Evolutionary conservation across 768 basidiomycete species (phyloP), one percentile per base, ranked within the genome.

Genomic region (Ramaria sp.): DNA sequence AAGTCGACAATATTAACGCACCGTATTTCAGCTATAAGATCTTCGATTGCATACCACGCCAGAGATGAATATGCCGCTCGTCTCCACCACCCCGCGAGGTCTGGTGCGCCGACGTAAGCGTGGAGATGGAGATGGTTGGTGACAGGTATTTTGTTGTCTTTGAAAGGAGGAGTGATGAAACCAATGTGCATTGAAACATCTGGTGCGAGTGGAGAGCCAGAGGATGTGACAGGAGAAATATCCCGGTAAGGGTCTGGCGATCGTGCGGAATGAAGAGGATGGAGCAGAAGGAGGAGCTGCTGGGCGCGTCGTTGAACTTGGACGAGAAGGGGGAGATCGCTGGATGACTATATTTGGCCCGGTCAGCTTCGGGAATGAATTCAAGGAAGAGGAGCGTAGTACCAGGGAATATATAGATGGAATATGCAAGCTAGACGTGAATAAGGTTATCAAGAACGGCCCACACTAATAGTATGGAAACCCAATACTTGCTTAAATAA

Each of bases 11-110:
- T 46, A 13, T 24, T 58, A 15, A 68, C 76, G 48, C 62, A 88
- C 88, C 88, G 75, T 63, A 89, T 89, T 67, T 89, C 86, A 19
- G 87, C 87, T 63, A 89, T 84, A 48, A 89, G 72, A 69, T 88
- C 86, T 59, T 88, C 84, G 50, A 88, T 77, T 38, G 77, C 70
- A 66, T 88, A 88, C 86, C 87, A 88, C 1, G 83, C 84, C 38
- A 88, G 58, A 7, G 82, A 73, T 10, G 82, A 75, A 67, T 83
- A 88, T 7, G 80, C 84, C 19, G 87, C 68, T 37, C 76, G 74
- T 63, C 87, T 73, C 79, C 81, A 84, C 86, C 86, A 90, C 51
- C 86, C 84, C 63, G 82, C 70, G 33, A 77, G 72, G 67, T 90
- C 83, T 7, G 80, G 73, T 11, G 83, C 80, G 12, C 71, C 72